Percentiles rank a stretch among this genome's conserved stretches.
Evolutionary conservation across 208 protist genomes (phyloP).

Genomic region (Trypanosomatidae sp.): DNA sequence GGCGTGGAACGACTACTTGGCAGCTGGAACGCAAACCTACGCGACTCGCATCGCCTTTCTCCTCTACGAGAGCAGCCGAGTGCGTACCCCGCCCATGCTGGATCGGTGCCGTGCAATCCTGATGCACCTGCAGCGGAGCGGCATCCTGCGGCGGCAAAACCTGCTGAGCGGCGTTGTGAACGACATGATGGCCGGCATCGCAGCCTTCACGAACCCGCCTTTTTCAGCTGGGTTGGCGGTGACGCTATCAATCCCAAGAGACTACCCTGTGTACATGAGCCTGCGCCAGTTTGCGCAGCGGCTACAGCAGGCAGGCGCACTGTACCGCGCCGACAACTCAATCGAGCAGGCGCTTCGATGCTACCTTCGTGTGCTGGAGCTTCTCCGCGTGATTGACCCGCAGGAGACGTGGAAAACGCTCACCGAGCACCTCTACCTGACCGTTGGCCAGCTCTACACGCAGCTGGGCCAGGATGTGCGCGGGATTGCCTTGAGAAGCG

Average conservation of each 20-base stretch:
- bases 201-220: constrained; percentile 71
- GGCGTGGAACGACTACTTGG: constrained; percentile 68
- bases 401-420: constrained; percentile 51
- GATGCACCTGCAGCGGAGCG: constrained; percentile 47
- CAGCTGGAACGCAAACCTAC: constrained; percentile 34
- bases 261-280: constrained; percentile 44
- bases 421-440: constrained; percentile 57
- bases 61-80: constrained; percentile 70
- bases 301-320: constrained; percentile 47
- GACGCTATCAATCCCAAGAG: constrained; percentile 38
- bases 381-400: constrained; percentile 50
- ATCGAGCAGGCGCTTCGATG: constrained; percentile 59
- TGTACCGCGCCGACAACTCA: constrained; percentile 51
- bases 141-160: constrained; percentile 35
- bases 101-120: constrained; percentile 45
- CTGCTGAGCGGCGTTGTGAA: constrained; percentile 50
- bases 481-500: constrained; percentile 45
- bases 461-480: constrained; percentile 58
- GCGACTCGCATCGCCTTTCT: constrained; percentile 62
- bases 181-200: constrained; percentile 58
- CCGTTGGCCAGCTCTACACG: constrained; percentile 58
- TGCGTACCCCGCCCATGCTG: constrained; percentile 50
- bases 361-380: constrained; percentile 61
- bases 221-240: constrained; percentile 41
- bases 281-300: constrained; percentile 54